Evolutionary conservation across 2,329 filamentous ascomycete species (phyloP), one percentile per base, ranked within the genome.

Genomic region (Albophoma yamanashiensis): DNA sequence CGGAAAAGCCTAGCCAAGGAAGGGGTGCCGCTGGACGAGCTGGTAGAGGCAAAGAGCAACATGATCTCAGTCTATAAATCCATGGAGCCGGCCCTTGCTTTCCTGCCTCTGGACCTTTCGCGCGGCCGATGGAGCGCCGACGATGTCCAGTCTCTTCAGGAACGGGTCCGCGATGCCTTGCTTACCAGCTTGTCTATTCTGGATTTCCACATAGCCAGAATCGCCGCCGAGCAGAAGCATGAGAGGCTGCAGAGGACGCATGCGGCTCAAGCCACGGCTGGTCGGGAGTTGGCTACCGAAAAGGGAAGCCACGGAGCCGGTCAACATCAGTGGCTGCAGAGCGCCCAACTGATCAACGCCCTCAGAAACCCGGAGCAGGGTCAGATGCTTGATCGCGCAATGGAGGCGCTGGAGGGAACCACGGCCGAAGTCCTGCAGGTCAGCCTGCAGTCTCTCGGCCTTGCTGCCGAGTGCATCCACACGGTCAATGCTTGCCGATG

Each of bases 31-130:
- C 52, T 76, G 0, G 66, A 67, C 0, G 66, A 70, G 14, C 65
- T 77, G 0, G 73, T 70, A 39, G 64, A 64, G 0, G 64, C 62
- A 1, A 68, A 65, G 50, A 59, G 50, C 1, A 61, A 67, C 12
- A 69, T 72, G 39, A 73, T 80, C 8, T 67, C 59, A 0, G 58
- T 67, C 0, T 77, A 75, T 59, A 76, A 74, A 47, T 67, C 67
- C 1, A 69, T 76, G 50, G 71, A 74, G 11, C 75, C 76, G 0
- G 65, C 71, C 0, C 58, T 80, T 0, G 74, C 67, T 0, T 81
- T 81, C 58, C 65, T 81, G 0, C 77, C 75, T 0, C 64, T 81
- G 1, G 79, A 81, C 61, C 70, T 80, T 25, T 79, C 78, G 0
- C 68, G 75, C 3, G 74, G 78, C 1, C 67, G 73, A 3, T 81